Conservation (phyloP, 345 rosid species). For the Moricandia moricandioides region DNA sequence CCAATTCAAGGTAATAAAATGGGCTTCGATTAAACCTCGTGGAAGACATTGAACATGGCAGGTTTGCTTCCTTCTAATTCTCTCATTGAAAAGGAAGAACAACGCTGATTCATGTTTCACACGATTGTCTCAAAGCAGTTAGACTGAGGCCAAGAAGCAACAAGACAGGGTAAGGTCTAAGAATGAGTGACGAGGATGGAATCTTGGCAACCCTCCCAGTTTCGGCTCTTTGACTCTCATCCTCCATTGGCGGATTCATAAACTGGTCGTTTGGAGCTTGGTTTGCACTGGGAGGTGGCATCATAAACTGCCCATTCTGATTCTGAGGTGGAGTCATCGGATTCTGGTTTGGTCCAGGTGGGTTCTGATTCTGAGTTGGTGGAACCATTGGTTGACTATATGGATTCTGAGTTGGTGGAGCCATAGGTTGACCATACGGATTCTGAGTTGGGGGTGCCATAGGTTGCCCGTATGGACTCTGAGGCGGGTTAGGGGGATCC, state of each 20-base stretch:
- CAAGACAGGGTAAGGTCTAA: conserved; percentile 36
- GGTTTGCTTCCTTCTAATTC: background rate
- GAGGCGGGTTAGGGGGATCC: background rate
- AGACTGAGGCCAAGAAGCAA: conserved; percentile 39
- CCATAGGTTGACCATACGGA: background rate
- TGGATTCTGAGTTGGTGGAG: conserved; percentile 22
- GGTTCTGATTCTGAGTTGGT: conserved; percentile 6
- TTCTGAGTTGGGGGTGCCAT: conserved; percentile 8
- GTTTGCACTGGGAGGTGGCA: conserved; percentile 24
- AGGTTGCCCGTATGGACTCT: background rate
- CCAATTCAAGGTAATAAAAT: conserved; percentile 8
- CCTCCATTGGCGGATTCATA: conserved; percentile 24
- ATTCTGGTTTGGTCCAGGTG: conserved; percentile 22
- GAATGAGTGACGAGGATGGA: conserved; percentile 48
- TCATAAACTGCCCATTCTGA: conserved; percentile 19
- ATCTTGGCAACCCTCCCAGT: conserved; percentile 36
- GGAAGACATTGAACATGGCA: background rate
- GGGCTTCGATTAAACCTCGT: conserved; percentile 3
- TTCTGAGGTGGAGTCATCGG: conserved; percentile 10
- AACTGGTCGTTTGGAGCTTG: conserved; percentile 33
- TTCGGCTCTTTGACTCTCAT: conserved; percentile 27
- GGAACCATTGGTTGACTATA: conserved; percentile 24
- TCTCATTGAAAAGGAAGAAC: background rate
- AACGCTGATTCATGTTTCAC: conserved; percentile 11
- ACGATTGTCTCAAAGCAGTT: conserved; percentile 25